Evolutionary conservation across 805 yeast genomes (phyloP), one percentile per base, ranked within the genome.

Genomic region (Saccharomycopsis schoenii): DNA sequence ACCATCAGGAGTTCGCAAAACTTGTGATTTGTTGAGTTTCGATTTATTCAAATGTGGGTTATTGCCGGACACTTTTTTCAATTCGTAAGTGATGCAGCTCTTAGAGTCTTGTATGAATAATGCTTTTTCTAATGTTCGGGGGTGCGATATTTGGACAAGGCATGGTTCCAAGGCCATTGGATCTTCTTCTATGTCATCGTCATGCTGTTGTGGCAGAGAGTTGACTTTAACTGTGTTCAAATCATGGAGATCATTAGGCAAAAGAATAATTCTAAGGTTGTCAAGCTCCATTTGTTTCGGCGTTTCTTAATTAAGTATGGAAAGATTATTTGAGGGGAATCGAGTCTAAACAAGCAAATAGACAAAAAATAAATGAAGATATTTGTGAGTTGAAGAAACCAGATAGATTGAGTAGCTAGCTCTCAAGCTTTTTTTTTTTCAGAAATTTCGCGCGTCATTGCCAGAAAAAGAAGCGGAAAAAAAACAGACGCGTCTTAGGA

Each of bases 41-140:
- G n/a, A 11, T 37, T 50, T 25, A n/a, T 40, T 51, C 24, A 55
- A 40, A 54, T 60, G 62, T 8, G 55, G 54, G 50, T 60, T 60
- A 15, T 47, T 24, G 6, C 62, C 62, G 1, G 40, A n/a, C 5
- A 60, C 41, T 41, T 51, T 50, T 39, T 54, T 51, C 11, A 60
- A 12, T 36, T 60, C 62, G 40, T 50, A 60, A 2, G 50, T 34
- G 36, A 9, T 15, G 34, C 14, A 25, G n/a, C 21, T 47, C 25
- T 47, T 24, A 15, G 52, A 14, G n/a, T 47, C 52, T 21, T 47
- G n/a, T 19, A 47, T 10, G 15, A 47, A 47, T 11, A 47, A 25
- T 10, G 52, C 9, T 21, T 47, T 47, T 25, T 47, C 12, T 8
- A 47, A 47, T 4, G 52, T 47, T 47, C 52, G 19, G 21, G 52